Evolutionary conservation across 225 moss, liverwort and hornwort species (phyloP).

Genomic region (Lunularia cruciata): DNA sequence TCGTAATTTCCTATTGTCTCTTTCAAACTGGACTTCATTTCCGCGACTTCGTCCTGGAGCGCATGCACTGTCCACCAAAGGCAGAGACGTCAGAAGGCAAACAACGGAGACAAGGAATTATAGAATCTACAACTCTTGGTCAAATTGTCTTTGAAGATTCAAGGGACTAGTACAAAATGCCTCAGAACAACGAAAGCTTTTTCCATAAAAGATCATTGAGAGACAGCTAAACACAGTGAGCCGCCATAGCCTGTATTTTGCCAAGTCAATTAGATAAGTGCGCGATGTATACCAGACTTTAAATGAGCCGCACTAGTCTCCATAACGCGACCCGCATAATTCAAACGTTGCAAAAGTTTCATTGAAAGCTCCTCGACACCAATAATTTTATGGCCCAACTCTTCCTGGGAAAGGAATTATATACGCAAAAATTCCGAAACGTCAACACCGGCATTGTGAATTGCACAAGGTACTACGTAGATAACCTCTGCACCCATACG

Average conservation of each 20-base stretch:
- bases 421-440: too few relatives aligned
- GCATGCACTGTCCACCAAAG: slow-evolving; percentile 54
- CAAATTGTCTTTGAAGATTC: not conserved
- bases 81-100: not conserved
- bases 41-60: slow-evolving; percentile 71
- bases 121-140: too few relatives aligned
- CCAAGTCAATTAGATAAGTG: not conserved
- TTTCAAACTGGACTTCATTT: slow-evolving; percentile 67
- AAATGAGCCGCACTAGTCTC: slow-evolving; percentile 72
- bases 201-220: not conserved
- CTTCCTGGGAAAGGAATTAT: slow-evolving; percentile 48
- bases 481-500: too few relatives aligned
- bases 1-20: slow-evolving; percentile 64
- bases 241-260: not conserved
- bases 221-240: not conserved
- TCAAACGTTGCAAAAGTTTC: slow-evolving; percentile 85
- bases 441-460: too few relatives aligned
- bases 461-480: too few relatives aligned
- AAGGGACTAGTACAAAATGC: too few relatives aligned
- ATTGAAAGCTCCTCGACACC: slow-evolving; percentile 85
- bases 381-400: slow-evolving; percentile 79
- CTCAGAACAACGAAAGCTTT: not conserved
- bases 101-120: too few relatives aligned
- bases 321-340: slow-evolving; percentile 73
- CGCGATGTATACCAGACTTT: slow-evolving; percentile 52